Evolutionary conservation across 495 filamentous ascomycete species (phyloP), one percentile per base, ranked within the genome.

Genomic region (Penicillium mononematosum): DNA sequence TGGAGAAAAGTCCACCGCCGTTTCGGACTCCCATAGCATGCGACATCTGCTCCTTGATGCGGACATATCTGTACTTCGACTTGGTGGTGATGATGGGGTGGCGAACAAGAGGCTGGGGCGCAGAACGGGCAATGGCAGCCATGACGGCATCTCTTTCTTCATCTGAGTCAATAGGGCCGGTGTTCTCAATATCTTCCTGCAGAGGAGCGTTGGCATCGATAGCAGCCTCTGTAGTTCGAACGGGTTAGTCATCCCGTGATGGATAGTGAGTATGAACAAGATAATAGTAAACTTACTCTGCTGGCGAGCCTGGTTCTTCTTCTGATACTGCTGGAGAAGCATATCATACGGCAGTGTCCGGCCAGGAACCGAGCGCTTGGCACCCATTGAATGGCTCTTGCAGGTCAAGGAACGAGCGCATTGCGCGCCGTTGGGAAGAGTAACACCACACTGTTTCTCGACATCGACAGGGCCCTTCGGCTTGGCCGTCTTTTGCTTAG

Each of bases 221-320:
- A 32, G 91, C 90, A 41, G 91, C 91, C 75, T 96, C 89, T 93
- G 66, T 70, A 62, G 38, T 27, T 17, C 39, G 9, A 48, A 48
- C n/a, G 29, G 36, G 58, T 58, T 50, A 63, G 45, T 44, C 43
- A 47, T 48, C 16, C 42, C 25, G 31, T 11, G 4, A 47, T 19
- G 0, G 7, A 48, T 45, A 10, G 6, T n/a, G 45, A 45, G 42
- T 1, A 17, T 20, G 2, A 48, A 7, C 24, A 36, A 32, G 45
- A 22, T 48, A 27, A 50, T n/a, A 41, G 4, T 11, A 75, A 20
- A 27, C 82, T 61, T 81, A 92, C 89, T 95, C 69, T 97, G 93
- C 75, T 94, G 89, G 64, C 95, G 93, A 12, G 94, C 94, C 73
- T 98, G 94, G 69, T 98, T 98, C 79, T 96, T 96, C 81, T 97